phyloP scores from a whole-genome alignment of 2,329 filamentous ascomycete species.

The Bretziella fagacearum region DNA sequence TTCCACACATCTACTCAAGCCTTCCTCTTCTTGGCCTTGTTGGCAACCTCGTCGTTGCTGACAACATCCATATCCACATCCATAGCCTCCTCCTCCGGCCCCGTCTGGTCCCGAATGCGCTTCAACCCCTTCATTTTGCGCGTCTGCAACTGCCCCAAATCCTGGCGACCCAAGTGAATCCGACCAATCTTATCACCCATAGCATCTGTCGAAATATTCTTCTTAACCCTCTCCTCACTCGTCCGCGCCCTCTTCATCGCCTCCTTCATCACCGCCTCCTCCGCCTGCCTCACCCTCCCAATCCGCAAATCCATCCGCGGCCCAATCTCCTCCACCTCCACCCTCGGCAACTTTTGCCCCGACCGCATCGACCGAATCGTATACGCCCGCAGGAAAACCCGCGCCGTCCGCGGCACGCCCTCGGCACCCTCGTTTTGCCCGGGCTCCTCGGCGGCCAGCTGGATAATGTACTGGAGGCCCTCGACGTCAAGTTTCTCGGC shows the following conservation, averaged over 20 bases:
- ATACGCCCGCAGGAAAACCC: slow-evolving; percentile 60
- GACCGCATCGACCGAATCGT: slow-evolving; percentile 72
- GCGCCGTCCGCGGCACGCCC: slow-evolving; percentile 30
- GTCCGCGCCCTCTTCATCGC: slow-evolving; percentile 74
- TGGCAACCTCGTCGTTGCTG: slow-evolving; percentile 19
- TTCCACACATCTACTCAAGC: background rate
- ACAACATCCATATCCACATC: slow-evolving; percentile 21
- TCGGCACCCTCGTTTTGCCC: slow-evolving; percentile 24
- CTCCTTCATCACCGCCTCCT: slow-evolving; percentile 67
- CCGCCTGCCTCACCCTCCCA: slow-evolving; percentile 63
- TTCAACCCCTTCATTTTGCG: slow-evolving; percentile 99
- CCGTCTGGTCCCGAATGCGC: slow-evolving; percentile 49
- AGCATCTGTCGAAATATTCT: slow-evolving; percentile 81
- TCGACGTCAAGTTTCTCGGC: slow-evolving; percentile 80
- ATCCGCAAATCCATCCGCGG: slow-evolving; percentile 84
- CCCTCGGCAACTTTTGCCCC: slow-evolving; percentile 70
- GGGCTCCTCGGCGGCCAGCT: slow-evolving; percentile 56
- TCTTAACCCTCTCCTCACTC: slow-evolving; percentile 65
- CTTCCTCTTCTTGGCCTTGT: slow-evolving; percentile 20
- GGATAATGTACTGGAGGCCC: slow-evolving; percentile 80
- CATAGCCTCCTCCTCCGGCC: slow-evolving; percentile 28
- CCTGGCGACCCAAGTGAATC: slow-evolving; percentile 80
- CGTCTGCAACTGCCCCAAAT: slow-evolving; percentile 73
- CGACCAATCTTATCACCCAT: slow-evolving; percentile 95
- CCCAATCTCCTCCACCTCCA: slow-evolving; percentile 91